A percentile compares a stretch with the other conserved stretches of the same genome.
Conservation (phyloP, 805 yeast species). For the Schwanniomyces vanrijiae region DNA sequence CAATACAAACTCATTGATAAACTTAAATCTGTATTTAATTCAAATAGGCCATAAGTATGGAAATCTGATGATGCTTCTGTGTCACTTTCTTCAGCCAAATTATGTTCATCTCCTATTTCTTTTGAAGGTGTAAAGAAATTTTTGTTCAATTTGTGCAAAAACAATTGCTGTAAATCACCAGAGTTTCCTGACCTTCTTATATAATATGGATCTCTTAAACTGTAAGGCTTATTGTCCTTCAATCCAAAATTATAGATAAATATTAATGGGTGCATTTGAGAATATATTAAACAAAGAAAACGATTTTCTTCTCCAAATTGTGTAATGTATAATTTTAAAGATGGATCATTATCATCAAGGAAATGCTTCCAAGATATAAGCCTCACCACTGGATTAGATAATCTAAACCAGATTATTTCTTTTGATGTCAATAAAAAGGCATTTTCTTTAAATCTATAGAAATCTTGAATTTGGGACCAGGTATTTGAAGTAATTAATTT, state of each 20-base stretch:
- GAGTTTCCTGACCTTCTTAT: slow-evolving; percentile 9
- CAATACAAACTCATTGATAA: slow-evolving; percentile 11
- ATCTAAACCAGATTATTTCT: slow-evolving; percentile 55
- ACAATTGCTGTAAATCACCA: slow-evolving; percentile 13
- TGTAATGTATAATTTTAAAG: slow-evolving; percentile 42
- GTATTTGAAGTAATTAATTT: slow-evolving; percentile 48
- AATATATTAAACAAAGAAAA: slow-evolving; percentile 25
- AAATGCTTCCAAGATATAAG: slow-evolving; percentile 74
- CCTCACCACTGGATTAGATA: slow-evolving; percentile 38
- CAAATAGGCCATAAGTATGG: slow-evolving; percentile 14
- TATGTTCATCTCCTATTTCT: slow-evolving; percentile 5
- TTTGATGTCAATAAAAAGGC: slow-evolving; percentile 63
- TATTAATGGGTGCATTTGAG: slow-evolving; percentile 28
- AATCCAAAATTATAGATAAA: slow-evolving; percentile 33
- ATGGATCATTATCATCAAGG: slow-evolving; percentile 53
- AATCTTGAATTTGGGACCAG: slow-evolving; percentile 54
- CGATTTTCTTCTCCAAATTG: slow-evolving; percentile 15
- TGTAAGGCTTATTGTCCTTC: slow-evolving; percentile 23
- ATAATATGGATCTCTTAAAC: slow-evolving; percentile 31
- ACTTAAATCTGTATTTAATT: slow-evolving; percentile 14
- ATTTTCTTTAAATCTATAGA: slow-evolving; percentile 27
- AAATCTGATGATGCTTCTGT: background rate
- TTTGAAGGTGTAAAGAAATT: slow-evolving; percentile 6
- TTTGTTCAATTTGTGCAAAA: slow-evolving; percentile 7
- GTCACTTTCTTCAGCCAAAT: slow-evolving; percentile 8